Conservation (phyloP, 352 stramenopile species). For the Phytophthora niederhauseri region DNA sequence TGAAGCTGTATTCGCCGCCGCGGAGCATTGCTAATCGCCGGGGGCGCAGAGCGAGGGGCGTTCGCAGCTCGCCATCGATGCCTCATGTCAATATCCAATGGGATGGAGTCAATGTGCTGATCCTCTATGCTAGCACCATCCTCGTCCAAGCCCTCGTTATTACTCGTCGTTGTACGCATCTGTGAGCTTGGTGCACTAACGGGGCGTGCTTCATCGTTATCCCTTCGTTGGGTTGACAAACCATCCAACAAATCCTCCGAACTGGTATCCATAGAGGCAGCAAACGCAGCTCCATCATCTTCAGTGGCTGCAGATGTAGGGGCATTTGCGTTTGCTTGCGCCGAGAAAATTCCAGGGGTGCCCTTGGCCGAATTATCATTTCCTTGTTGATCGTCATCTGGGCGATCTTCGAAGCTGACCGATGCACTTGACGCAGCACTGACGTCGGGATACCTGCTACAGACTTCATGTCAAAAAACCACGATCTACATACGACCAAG, state of each 20-base stretch:
- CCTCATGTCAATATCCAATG: neutral
- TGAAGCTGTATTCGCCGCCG: slow-evolving; percentile 26
- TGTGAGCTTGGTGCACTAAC: slow-evolving; percentile 17
- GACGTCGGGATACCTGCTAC: slow-evolving; percentile 2
- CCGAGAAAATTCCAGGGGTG: neutral
- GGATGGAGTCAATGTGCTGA: slow-evolving; percentile 1
- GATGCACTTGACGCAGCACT: slow-evolving; percentile 1
- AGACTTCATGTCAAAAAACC: slow-evolving; percentile 8
- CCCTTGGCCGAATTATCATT: slow-evolving; percentile 3
- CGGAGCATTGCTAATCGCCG: slow-evolving; percentile 9
- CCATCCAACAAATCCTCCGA: neutral
- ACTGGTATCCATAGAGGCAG: slow-evolving; percentile 7
- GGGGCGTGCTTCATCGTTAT: slow-evolving; percentile 10
- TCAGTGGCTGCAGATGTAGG: neutral
- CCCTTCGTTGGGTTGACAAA: neutral
- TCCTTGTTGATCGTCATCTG: slow-evolving; percentile 4
- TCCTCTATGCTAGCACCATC: slow-evolving; percentile 5
- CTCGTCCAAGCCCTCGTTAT: slow-evolving; percentile 12
- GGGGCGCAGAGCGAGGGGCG: slow-evolving; percentile 41
- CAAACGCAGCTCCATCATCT: neutral
- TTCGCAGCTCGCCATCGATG: slow-evolving; percentile 25
- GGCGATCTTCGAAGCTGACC: slow-evolving; percentile 6
- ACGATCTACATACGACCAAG: slow-evolving; percentile 1
- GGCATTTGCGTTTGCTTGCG: slow-evolving; percentile 8
- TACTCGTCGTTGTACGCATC: neutral